A percentile compares a stretch with the other conserved stretches of the same genome.
Conservation (phyloP, 352 stramenopile genomes). For the Phytophthora constricta region DNA sequence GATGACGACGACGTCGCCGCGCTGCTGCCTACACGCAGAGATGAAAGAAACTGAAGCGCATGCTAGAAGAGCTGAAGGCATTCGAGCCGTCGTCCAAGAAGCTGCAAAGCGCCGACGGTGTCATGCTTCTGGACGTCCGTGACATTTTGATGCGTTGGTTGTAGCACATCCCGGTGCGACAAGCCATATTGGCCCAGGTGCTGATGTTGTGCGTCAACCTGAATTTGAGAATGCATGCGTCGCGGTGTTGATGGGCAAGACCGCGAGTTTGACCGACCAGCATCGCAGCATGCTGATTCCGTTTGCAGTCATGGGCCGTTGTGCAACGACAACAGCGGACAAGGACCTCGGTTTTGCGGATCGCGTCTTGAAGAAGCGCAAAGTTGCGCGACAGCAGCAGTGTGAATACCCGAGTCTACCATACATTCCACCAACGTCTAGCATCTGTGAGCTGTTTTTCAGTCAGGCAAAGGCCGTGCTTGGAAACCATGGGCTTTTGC, state of each 20-base stretch:
- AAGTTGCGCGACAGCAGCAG: background rate
- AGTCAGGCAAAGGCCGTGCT: background rate
- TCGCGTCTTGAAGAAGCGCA: background rate
- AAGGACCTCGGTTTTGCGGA: background rate
- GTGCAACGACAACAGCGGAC: background rate
- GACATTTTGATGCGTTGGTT: conserved; percentile 7
- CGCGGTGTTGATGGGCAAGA: background rate
- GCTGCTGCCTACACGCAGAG: conserved; percentile 1
- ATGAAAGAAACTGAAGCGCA: background rate
- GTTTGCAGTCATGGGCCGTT: background rate
- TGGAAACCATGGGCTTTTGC: background rate
- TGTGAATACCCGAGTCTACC: background rate
- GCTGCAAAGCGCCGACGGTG: conserved; percentile 3
- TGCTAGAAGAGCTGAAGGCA: background rate
- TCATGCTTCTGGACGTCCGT: conserved; percentile 1
- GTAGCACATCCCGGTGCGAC: background rate
- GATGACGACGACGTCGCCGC: background rate
- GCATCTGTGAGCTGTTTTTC: background rate
- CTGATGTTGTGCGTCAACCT: background rate
- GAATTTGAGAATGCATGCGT: conserved; percentile 6
- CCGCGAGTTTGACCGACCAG: background rate
- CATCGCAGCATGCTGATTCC: background rate
- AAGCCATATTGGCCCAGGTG: background rate
- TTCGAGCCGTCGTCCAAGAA: conserved; percentile 3
- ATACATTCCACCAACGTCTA: background rate